These are phyloP conservation scores for Penicillium fimorum DNA, from an alignment of 495 filamentous ascomycete genomes.

Conservation along the genomic window DNA sequence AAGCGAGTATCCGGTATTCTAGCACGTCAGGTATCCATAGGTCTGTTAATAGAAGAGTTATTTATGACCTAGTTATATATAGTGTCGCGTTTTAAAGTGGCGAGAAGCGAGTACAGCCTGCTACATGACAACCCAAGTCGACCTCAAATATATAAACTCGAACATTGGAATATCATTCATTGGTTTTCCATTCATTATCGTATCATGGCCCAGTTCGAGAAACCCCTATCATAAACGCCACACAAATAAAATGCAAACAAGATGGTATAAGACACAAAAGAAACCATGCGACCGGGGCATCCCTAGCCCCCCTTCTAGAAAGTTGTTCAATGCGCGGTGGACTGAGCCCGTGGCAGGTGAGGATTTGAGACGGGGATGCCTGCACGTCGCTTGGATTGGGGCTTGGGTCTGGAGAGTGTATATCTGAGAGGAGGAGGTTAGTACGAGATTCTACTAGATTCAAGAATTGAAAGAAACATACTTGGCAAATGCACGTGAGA, in stretches of 20 bases:
- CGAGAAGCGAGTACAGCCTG: neutral
- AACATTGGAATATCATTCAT: conserved; percentile 1
- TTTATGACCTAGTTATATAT: neutral
- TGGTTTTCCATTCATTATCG: conserved; percentile 24
- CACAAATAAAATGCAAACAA: conserved; percentile 27
- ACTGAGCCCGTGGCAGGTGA: conserved; percentile 21
- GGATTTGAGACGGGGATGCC: conserved; percentile 40
- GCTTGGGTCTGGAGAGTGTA: conserved; percentile 47
- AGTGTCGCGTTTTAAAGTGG: neutral
- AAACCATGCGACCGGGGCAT: conserved; percentile 6
- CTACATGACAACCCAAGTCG: neutral
- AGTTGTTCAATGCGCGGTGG: conserved; percentile 13
- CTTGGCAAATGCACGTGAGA: conserved; percentile 96
- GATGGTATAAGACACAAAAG: conserved; percentile 30
- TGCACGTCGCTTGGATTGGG: conserved; percentile 45
- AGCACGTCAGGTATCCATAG: too few species aligned
- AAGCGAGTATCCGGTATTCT: too few species aligned
- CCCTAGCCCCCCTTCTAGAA: neutral
- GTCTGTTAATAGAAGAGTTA: too few species aligned
- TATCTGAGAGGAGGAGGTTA: conserved; percentile 35
- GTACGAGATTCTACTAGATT: conserved; percentile 4
- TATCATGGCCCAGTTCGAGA: conserved; percentile 20
- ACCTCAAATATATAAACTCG: neutral
- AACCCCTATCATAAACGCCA: conserved; percentile 18
- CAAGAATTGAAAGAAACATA: conserved; percentile 48